These are phyloP conservation scores for Dipodascus geniculatus DNA, from an alignment of 805 yeast genomes.

Conservation along the genomic window DNA sequence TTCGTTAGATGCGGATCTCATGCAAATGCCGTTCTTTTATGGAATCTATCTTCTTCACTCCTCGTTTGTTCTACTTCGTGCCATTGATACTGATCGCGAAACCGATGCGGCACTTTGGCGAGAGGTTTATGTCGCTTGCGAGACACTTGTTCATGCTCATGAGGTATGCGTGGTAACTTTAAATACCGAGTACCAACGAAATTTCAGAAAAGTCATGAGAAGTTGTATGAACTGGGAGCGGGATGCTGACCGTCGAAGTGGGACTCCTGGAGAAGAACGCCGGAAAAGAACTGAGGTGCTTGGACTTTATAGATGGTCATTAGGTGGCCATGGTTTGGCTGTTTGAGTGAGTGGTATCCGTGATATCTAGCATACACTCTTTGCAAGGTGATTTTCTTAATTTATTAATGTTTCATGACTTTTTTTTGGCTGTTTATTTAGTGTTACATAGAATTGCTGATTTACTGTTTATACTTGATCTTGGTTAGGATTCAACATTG, in stretches of 20 bases:
- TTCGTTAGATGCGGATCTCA: constrained; percentile 20
- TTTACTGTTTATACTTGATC: too few species aligned
- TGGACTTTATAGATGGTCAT: constrained; percentile 27
- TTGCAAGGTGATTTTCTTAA: too few species aligned
- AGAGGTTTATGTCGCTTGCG: constrained; percentile 21
- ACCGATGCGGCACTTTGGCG: constrained; percentile 11
- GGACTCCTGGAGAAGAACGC: constrained; percentile 19
- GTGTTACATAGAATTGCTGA: too few species aligned
- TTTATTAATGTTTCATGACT: too few species aligned
- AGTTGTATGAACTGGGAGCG: constrained; percentile 16
- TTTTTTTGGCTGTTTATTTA: too few species aligned
- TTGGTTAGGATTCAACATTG: too few species aligned
- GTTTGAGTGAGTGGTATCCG: too few species aligned
- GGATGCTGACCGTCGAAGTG: constrained; percentile 17
- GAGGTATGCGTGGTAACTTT: constrained; percentile 23
- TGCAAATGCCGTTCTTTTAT: constrained; percentile 22
- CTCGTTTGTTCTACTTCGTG: constrained; percentile 17
- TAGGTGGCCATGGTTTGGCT: constrained; percentile 29
- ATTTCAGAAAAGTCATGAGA: constrained; percentile 22
- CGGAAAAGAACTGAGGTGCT: constrained; percentile 23
- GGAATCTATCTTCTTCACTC: constrained; percentile 23
- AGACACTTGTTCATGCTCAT: constrained; percentile 22
- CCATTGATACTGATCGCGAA: constrained; percentile 17
- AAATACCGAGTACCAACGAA: constrained; percentile 23
- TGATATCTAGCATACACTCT: too few species aligned